A percentile compares a stretch with the other conserved stretches of the same genome.
Conservation (phyloP, 495 filamentous ascomycete species). For the Penicillium simplicissimum region DNA sequence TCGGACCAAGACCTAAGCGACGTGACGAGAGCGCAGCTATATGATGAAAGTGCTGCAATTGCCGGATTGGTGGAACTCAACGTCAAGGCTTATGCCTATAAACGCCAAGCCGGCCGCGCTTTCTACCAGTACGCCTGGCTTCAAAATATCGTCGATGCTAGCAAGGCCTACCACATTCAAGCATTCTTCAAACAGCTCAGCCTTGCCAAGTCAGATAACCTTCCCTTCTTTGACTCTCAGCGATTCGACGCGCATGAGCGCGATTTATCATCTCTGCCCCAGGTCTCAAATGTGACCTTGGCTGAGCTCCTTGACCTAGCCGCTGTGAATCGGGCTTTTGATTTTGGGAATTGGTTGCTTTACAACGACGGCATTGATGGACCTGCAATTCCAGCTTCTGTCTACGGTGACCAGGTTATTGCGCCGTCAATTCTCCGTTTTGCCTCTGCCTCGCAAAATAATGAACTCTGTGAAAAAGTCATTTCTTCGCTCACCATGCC, state of each 20-base stretch:
- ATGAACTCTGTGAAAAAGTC: slow-evolving; percentile 45
- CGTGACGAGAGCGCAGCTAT: slow-evolving; percentile 34
- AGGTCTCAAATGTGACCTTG: slow-evolving; percentile 50
- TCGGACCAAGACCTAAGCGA: slow-evolving; percentile 23
- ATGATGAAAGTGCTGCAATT: slow-evolving; percentile 40
- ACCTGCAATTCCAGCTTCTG: slow-evolving; percentile 46
- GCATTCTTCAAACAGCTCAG: slow-evolving; percentile 36
- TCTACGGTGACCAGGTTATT: slow-evolving; percentile 51
- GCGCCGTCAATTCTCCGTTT: slow-evolving; percentile 60
- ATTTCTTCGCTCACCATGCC: slow-evolving; percentile 39
- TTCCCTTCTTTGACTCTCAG: slow-evolving; percentile 23
- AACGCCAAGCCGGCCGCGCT: slow-evolving; percentile 30
- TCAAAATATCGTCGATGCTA: slow-evolving; percentile 40
- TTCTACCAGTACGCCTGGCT: slow-evolving; percentile 37
- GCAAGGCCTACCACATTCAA: slow-evolving; percentile 41
- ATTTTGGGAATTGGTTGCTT: slow-evolving; percentile 58
- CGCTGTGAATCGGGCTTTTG: slow-evolving; percentile 44
- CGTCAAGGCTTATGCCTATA: slow-evolving; percentile 29
- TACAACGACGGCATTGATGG: slow-evolving; percentile 58
- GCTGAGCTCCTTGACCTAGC: slow-evolving; percentile 55
- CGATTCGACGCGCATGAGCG: slow-evolving; percentile 17
- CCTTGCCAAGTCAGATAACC: slow-evolving; percentile 14
- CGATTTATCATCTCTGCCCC: slow-evolving; percentile 38
- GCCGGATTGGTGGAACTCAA: slow-evolving; percentile 41
- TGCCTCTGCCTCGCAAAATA: slow-evolving; percentile 53